phyloP scores from a whole-genome alignment of 805 yeast genomes.

The Candida sithepensis region DNA sequence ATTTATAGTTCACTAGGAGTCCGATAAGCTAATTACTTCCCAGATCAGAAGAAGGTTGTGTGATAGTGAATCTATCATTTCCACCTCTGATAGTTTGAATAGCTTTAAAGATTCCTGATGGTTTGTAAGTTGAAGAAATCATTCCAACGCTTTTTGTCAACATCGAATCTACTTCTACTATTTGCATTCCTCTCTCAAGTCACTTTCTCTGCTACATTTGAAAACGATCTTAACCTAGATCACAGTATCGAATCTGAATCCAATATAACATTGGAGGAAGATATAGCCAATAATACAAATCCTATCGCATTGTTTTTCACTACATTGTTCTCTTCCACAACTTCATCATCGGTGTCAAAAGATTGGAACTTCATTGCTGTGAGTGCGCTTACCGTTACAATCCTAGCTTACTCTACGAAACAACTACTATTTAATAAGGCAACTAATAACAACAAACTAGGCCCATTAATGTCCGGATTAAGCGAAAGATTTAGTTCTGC shows the following conservation, averaged over 20 bases:
- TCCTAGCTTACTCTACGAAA: constrained; percentile 17
- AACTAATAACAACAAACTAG: not conserved
- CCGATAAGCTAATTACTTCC: not conserved
- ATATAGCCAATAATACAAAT: not conserved
- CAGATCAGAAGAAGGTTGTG: not conserved
- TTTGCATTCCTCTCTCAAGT: not conserved
- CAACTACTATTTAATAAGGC: constrained; percentile 5
- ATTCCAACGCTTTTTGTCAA: not conserved
- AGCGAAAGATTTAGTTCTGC: constrained; percentile 20
- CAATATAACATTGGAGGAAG: not conserved
- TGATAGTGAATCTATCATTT: not conserved
- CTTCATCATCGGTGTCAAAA: not conserved
- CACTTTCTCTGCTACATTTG: not conserved
- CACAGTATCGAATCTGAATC: not conserved
- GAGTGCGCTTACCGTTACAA: constrained; percentile 16
- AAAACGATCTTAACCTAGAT: not conserved
- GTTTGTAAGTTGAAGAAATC: not conserved
- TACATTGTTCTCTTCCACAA: not conserved
- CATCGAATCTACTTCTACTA: not conserved
- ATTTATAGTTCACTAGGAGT: no score
- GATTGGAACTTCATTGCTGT: constrained; percentile 17
- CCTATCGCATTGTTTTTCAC: not conserved
- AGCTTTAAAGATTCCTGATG: not conserved
- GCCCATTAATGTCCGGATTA: constrained; percentile 16
- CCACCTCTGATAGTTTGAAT: not conserved